Evolutionary conservation across 371 early-diverging fungal genomes (phyloP), one percentile per base, ranked within the genome.

Genomic region (Mucor racemosus): DNA sequence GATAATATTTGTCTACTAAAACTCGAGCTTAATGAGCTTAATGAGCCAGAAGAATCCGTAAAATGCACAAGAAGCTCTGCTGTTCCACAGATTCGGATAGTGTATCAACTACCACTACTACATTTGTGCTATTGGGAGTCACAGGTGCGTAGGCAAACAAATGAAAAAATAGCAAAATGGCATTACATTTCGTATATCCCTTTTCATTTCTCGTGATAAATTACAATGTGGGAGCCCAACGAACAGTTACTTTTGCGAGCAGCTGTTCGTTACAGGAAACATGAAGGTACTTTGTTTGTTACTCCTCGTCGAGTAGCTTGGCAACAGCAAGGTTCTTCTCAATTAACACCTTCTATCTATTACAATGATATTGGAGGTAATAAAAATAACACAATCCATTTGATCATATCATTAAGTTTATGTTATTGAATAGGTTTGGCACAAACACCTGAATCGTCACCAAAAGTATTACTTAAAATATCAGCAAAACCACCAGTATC

Each of bases 181-280:
- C 26, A 8, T 46, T 46, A 21, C 53, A 31, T 53, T 13, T 53
- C 1, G 31, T 14, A 53, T 31, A 21, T 2, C 11, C 11, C 8
- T 53, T 14, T 53, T 53, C 53, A 31, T 31, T 53, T 53, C 53
- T 53, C 31, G 53, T 14, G 31, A 53, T 31, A 31, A 7, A 9
- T 31, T 53, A 31, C 53, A 53, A 85, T 85, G 82, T 86, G 86
- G 88, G 84, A 88, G 59, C 80, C 86, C 40, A 86, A 86, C 48
- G 88, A 88, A 71, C 83, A 79, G 17, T 66, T 86, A 10, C 73
- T 78, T 33, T 66, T 78, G 54, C 80, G 86, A 70, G 85, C 84
- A 19, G 66, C 69, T 33, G 76, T 82, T n/a, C 71, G 65, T 34
- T 88, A 77, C 60, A 81, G 79, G 48, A 86, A 84, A 50, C 78